Conservation (phyloP, 1,284 basidiomycete species). For the Heterobasidion occidentale region DNA sequence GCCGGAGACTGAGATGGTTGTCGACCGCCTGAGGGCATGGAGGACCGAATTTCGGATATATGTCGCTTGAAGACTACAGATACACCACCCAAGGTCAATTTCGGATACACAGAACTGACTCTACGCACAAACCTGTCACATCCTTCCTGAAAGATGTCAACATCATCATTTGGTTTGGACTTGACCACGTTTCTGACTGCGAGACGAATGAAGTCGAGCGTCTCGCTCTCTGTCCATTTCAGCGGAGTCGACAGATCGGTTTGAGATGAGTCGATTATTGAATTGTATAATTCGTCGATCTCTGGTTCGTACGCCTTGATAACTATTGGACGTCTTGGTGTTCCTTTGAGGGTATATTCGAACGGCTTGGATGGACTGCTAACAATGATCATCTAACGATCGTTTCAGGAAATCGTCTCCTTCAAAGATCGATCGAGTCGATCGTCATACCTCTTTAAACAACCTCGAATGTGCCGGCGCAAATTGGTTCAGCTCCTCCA, state of each 20-base stretch:
- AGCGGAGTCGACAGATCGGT: conserved; percentile 1
- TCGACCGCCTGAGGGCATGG: conserved; percentile 2
- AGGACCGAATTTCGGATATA: conserved; percentile 9
- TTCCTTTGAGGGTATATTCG: conserved; percentile 22
- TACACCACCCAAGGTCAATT: neutral
- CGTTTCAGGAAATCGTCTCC: neutral
- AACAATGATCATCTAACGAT: conserved; percentile 20
- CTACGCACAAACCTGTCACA: conserved; percentile 11
- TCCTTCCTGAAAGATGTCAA: conserved; percentile 13
- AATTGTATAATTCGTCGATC: conserved; percentile 19
- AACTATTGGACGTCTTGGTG: conserved; percentile 15
- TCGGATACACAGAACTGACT: neutral
- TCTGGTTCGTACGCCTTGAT: conserved; percentile 18
- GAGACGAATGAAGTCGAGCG: conserved; percentile 6
- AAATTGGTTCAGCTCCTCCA: conserved; percentile 17
- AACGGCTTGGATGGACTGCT: conserved; percentile 21
- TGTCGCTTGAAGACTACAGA: conserved; percentile 8
- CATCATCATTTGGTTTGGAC: conserved; percentile 1
- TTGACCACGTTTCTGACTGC: conserved; percentile 8
- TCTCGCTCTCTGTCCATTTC: conserved; percentile 7
- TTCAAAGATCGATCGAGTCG: neutral
- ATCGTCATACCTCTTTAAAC: conserved; percentile 18
- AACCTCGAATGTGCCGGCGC: conserved; percentile 22
- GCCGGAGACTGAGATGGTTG: neutral
- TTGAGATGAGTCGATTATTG: conserved; percentile 4